Evolutionary conservation across 352 stramenopile species (phyloP).

Genomic region (Phytophthora sojae): DNA sequence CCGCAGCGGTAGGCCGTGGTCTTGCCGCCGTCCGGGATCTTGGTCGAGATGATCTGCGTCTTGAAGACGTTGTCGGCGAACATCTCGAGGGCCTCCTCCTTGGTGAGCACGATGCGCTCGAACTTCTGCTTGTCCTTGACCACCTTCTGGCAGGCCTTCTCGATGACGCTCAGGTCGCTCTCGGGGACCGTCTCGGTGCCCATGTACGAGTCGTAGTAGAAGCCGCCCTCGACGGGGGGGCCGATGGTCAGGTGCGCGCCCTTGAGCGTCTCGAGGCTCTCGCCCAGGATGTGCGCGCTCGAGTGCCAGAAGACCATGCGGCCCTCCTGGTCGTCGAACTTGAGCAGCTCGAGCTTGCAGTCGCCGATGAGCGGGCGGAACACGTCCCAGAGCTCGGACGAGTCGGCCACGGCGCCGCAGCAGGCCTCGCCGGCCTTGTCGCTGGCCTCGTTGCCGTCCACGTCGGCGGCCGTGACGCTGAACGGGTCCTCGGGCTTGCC

Average conservation of each 20-base stretch:
- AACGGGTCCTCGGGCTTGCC: slow-evolving; percentile 77
- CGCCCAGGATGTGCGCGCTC: slow-evolving; percentile 96
- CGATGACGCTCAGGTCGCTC: slow-evolving; percentile 90
- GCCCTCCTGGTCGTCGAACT: slow-evolving; percentile 98
- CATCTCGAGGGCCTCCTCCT: slow-evolving; percentile 98
- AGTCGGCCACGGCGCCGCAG: slow-evolving; percentile 59
- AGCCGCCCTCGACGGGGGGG: slow-evolving; percentile 94
- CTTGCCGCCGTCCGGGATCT: slow-evolving; percentile 96
- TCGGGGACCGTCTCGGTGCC: slow-evolving; percentile 81
- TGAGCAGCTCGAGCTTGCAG: slow-evolving; percentile 97
- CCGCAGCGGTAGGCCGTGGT: slow-evolving; percentile 98
- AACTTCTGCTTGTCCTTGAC: slow-evolving; percentile 98
- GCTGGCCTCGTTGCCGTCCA: slow-evolving; percentile 89
- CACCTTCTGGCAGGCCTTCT: slow-evolving; percentile 93
- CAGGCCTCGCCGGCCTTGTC: slow-evolving; percentile 57
- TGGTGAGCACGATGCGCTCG: slow-evolving; percentile 98
- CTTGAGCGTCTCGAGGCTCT: slow-evolving; percentile 97
- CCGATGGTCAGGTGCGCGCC: slow-evolving; percentile 97
- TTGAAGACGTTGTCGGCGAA: slow-evolving; percentile 99
- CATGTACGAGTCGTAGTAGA: slow-evolving; percentile 99
- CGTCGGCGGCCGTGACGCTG: slow-evolving; percentile 82
- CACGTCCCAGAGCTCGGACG: slow-evolving; percentile 97
- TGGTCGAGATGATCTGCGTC: slow-evolving; percentile 95
- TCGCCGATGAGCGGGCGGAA: slow-evolving; percentile 97
- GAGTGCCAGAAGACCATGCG: slow-evolving; percentile 98